Percentiles rank a stretch among this genome's conserved stretches.
Conservation (phyloP, 257 asterid genomes). For the Penstemon eatonii region DNA sequence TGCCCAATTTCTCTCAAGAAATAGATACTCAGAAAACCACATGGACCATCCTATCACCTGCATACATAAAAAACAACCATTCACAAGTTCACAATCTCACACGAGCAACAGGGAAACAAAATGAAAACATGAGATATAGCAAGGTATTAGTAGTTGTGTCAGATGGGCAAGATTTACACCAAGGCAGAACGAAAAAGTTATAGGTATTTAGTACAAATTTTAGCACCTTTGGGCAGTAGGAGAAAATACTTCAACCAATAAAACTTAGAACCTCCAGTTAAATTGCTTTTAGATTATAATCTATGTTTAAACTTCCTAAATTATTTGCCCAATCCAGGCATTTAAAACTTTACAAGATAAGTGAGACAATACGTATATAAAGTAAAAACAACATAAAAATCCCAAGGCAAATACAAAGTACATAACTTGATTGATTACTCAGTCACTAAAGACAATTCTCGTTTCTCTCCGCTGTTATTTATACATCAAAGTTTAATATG, state of each 20-base stretch:
- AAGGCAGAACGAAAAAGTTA: neutral
- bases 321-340: neutral
- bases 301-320: neutral
- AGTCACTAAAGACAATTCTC: neutral
- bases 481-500: neutral
- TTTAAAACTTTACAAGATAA: conserved; percentile 8
- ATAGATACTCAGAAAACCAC: conserved; percentile 97
- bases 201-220: neutral
- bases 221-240: neutral
- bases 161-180: neutral
- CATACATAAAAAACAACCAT: conserved; percentile 28
- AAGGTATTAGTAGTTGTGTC: neutral
- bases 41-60: conserved; percentile 99
- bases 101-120: conserved; percentile 7
- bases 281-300: neutral
- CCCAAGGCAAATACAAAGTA: neutral
- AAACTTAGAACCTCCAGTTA: neutral
- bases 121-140: conserved; percentile 23
- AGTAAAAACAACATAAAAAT: neutral
- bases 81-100: conserved; percentile 12
- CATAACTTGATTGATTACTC: conserved; percentile 4
- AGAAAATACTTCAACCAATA: neutral
- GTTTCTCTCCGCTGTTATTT: neutral
- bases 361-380: neutral
- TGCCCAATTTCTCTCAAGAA: conserved; percentile 98